Evolutionary conservation across 176 grass and related monocot genomes (phyloP).

Genomic region (Phoenix dactylifera): DNA sequence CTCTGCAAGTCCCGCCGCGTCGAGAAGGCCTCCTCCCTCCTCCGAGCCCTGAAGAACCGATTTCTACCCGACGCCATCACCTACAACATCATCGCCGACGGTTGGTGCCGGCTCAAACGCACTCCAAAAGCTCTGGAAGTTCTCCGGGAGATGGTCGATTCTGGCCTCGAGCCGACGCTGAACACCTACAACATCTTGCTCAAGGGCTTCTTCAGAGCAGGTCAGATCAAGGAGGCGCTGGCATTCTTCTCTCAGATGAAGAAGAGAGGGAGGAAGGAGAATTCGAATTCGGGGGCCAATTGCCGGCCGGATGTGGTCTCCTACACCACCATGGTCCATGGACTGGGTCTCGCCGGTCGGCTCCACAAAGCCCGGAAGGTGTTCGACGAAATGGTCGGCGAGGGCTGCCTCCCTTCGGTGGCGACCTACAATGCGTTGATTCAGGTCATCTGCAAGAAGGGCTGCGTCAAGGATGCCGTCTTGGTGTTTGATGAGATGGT

Average conservation of each 20-base stretch:
- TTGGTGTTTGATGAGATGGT: constrained; percentile 53
- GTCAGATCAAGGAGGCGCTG: constrained; percentile 53
- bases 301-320: constrained; percentile 65
- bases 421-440: constrained; percentile 78
- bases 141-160: constrained; percentile 67
- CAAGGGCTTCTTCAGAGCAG: constrained; percentile 80
- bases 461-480: constrained; percentile 51
- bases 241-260: constrained; percentile 90
- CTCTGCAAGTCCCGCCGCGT: constrained; percentile 66
- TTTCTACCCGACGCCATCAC: constrained; percentile 61
- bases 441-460: constrained; percentile 84
- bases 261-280: constrained; percentile 47
- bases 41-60: constrained; percentile 39
- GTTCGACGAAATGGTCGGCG: constrained; percentile 68
- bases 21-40: constrained; percentile 67
- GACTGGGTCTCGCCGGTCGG: constrained; percentile 52
- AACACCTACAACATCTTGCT: constrained; percentile 83
- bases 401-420: constrained; percentile 54
- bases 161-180: constrained; percentile 66
- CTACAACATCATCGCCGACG: constrained; percentile 77
- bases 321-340: constrained; percentile 80
- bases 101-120: constrained; percentile 78
- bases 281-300: neutral
- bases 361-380: constrained; percentile 43
- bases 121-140: constrained; percentile 74